Conservation (phyloP, 805 yeast genomes). For the Hanseniaspora guilliermondii region DNA sequence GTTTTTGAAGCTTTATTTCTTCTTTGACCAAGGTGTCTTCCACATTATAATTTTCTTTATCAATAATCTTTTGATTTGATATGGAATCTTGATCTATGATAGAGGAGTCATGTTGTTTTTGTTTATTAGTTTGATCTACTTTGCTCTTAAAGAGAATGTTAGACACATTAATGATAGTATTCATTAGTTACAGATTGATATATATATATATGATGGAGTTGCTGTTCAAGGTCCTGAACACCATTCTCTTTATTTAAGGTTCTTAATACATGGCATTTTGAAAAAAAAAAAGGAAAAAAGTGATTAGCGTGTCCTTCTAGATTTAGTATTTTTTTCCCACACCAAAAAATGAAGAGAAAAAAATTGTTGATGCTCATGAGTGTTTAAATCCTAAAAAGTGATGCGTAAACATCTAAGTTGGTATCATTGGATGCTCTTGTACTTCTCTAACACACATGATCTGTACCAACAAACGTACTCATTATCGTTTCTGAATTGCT, state of each 20-base stretch:
- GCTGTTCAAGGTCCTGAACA: no score
- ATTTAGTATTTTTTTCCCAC: no score
- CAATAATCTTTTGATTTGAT: neutral
- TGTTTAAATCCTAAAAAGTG: no score
- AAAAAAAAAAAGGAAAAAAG: no score
- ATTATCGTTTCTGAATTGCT: neutral
- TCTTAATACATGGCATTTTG: no score
- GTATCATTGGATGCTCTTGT: neutral
- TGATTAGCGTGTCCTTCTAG: no score
- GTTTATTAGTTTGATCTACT: neutral
- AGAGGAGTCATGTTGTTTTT: neutral
- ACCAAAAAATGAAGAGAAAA: no score
- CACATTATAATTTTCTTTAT: neutral
- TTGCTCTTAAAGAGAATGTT: neutral
- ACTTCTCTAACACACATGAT: conserved; percentile 3
- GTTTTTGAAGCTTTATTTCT: neutral
- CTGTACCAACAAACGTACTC: conserved; percentile 8
- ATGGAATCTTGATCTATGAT: neutral
- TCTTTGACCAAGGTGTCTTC: neutral
- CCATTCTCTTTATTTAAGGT: no score
- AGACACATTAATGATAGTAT: conserved; percentile 12
- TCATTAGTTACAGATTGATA: neutral
- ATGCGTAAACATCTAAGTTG: no score
- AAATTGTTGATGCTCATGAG: no score
- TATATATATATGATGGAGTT: no score